Evolutionary conservation across 352 stramenopile species (phyloP).

Genomic region (Phytophthora pluvialis): DNA sequence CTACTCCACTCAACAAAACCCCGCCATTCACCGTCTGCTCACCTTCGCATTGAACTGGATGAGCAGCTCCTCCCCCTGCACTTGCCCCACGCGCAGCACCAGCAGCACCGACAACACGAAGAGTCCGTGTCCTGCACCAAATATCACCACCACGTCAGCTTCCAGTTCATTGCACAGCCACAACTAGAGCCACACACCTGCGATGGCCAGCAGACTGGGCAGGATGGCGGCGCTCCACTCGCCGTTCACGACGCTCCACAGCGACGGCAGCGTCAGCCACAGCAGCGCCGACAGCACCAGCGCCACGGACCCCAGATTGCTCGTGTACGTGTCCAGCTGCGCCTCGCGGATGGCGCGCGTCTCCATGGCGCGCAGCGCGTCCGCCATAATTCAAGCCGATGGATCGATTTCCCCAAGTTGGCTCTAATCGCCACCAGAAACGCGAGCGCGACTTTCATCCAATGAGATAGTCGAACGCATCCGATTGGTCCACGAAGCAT

Average conservation of each 20-base stretch:
- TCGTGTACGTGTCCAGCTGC: constrained; percentile 67
- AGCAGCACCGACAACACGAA: constrained; percentile 64
- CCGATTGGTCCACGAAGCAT: constrained; percentile 10
- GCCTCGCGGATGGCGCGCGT: constrained; percentile 67
- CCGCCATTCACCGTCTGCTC: neutral
- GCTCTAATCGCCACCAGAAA: constrained; percentile 28
- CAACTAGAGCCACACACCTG: constrained; percentile 31
- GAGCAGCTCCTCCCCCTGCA: constrained; percentile 67
- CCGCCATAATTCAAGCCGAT: constrained; percentile 18
- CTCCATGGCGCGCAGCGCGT: constrained; percentile 65
- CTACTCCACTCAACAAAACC: neutral
- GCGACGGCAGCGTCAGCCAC: constrained; percentile 61
- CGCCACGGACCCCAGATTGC: constrained; percentile 51
- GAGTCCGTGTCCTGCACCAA: constrained; percentile 46
- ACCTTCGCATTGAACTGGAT: constrained; percentile 69
- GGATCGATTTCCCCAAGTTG: neutral
- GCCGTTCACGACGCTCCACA: constrained; percentile 77
- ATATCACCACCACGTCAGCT: neutral
- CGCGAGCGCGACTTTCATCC: constrained; percentile 8
- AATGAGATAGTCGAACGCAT: constrained; percentile 2
- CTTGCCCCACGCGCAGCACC: constrained; percentile 66
- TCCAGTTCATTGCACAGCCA: neutral
- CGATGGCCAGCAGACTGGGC: constrained; percentile 62
- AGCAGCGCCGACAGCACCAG: constrained; percentile 50
- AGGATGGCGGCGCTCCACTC: constrained; percentile 67